A percentile compares a stretch with the other conserved stretches of the same genome.
phyloP scores from a whole-genome alignment of 305 asterid species.

The Fraxinus platypoda region DNA sequence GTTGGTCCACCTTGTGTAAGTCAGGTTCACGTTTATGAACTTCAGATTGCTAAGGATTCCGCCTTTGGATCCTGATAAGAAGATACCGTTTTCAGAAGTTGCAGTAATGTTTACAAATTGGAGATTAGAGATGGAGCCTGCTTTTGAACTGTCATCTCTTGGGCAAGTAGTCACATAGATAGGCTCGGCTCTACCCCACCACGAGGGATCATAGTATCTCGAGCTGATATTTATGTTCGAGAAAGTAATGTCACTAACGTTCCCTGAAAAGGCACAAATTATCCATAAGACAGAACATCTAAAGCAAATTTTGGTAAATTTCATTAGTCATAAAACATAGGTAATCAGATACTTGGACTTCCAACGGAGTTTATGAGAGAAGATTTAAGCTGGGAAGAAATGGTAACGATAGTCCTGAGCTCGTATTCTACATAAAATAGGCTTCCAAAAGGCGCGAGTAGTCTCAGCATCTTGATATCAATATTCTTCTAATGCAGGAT shows the following conservation, averaged over 20 bases:
- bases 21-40: conserved; percentile 60
- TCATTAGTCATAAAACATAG: background rate
- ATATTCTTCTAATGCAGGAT: background rate
- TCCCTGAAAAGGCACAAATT: conserved; percentile 43
- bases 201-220: conserved; percentile 76
- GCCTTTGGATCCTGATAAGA: conserved; percentile 70
- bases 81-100: conserved; percentile 77
- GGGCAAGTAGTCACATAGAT: conserved; percentile 79
- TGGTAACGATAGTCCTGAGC: background rate
- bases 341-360: background rate
- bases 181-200: conserved; percentile 99
- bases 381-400: background rate
- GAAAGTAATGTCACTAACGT: conserved; percentile 71
- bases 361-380: background rate
- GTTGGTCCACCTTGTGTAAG: conserved; percentile 77
- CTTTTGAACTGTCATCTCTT: conserved; percentile 51
- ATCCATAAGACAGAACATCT: background rate
- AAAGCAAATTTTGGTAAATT: background rate
- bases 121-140: conserved; percentile 69
- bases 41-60: conserved; percentile 62
- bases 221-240: conserved; percentile 84
- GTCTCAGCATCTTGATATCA: background rate
- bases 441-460: background rate
- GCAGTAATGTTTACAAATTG: conserved; percentile 73
- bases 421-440: background rate